phyloP scores from a whole-genome alignment of 78 protist species.

The Dictyostelium capitatum region DNA sequence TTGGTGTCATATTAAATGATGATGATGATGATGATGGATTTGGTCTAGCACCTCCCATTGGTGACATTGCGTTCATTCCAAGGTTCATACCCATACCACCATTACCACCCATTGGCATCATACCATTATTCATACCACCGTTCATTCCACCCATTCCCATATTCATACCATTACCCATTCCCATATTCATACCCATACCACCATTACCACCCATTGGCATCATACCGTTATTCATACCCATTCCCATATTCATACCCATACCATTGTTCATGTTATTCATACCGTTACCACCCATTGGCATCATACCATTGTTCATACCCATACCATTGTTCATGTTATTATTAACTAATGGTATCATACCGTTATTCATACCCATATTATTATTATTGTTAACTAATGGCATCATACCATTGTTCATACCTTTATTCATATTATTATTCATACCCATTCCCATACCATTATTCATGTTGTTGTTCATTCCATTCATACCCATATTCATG shows the following conservation, averaged over 20 bases:
- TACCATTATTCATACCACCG: background rate
- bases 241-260: background rate
- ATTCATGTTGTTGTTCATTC: background rate
- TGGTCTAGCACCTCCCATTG: conserved; percentile 25
- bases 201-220: background rate
- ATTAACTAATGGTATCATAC: background rate
- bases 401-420: background rate
- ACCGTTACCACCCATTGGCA: background rate
- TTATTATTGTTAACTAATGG: background rate
- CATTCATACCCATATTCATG: conserved; percentile 4
- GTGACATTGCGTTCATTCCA: conserved; percentile 31
- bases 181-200: background rate
- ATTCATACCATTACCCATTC: background rate
- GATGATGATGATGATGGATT: background rate
- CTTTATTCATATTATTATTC: conserved; percentile 8
- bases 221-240: conserved; percentile 11
- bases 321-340: background rate
- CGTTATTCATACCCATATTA: background rate
- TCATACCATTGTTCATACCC: background rate
- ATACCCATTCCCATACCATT: conserved; percentile 5
- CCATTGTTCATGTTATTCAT: background rate
- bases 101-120: background rate
- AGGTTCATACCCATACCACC: conserved; percentile 31
- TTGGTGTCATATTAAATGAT: background rate
- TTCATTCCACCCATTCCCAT: background rate